Evolutionary conservation across 345 rosid species (phyloP), one percentile per base, ranked within the genome.

Genomic region (Lumnitzera littorea): DNA sequence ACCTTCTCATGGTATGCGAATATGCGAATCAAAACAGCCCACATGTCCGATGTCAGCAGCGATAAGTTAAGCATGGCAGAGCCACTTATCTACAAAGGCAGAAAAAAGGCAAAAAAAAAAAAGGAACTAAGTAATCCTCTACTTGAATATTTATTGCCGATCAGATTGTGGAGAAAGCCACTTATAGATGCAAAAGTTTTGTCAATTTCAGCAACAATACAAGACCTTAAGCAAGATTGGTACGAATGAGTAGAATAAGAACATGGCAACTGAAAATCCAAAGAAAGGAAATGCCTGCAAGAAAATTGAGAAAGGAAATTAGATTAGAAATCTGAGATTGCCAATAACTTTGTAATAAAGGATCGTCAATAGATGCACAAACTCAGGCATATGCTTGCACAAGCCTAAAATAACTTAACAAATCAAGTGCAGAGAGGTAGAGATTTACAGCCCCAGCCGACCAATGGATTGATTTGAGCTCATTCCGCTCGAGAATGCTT

Each of bases 11-110:
- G 84, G 72, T 89, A 89, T 46, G 81, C 82, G 46, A 84, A 87
- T 31, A 75, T 80, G 53, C 95, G 89, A 75, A 89, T 86, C 56
- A 86, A 2, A 52, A 89, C 89, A 2, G 91, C 78, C 96, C 91
- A 89, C 95, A 89, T 87, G 67, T 89, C 95, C 46, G 95, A 78
- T 52, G 96, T 86, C 16, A 89, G 85, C 75, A 87, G 62, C 11
- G 96, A 89, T 65, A 89, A 80, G 67, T 73, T 89, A 61, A 89
- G 80, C 96, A 89, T 86, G 12, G 95, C 72, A 12, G 96, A 62
- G 7, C 96, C 91, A 63, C 56, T 83, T 23, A 73, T 70, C 96
- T 86, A 36, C 43, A 36, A 36, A 36, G 43, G 43, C 43, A 36
- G 43, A 7, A 9, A 36, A 36, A 36, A 4, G 11, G 5, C 5